Evolutionary conservation across 2,329 filamentous ascomycete species (phyloP).

Genomic region (Laburnicola sp.): DNA sequence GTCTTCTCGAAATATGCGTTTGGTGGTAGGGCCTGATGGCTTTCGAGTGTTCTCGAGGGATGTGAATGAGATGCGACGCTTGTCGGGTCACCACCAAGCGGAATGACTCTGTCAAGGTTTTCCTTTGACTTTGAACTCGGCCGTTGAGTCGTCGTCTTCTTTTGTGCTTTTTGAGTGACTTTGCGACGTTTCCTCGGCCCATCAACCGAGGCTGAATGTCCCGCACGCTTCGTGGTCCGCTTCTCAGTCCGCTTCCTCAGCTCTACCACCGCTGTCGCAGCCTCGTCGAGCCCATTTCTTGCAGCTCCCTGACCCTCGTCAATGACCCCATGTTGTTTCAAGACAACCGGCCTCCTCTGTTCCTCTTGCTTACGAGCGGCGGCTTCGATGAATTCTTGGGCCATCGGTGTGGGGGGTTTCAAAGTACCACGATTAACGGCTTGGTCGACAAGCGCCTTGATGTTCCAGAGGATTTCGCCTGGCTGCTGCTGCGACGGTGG

Average conservation of each 20-base stretch:
- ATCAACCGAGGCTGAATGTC: background rate
- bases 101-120: background rate
- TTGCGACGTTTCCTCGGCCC: background rate
- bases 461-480: background rate
- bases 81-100: background rate
- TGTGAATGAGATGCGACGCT: slow-evolving; percentile 12
- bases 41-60: slow-evolving; percentile 22
- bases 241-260: background rate
- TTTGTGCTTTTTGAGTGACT: background rate
- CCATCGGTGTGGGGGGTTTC: background rate
- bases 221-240: too few relatives aligned
- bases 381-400: background rate
- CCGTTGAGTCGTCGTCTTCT: background rate
- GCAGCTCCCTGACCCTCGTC: too few relatives aligned
- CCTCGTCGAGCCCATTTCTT: too few relatives aligned
- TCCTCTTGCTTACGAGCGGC: too few relatives aligned
- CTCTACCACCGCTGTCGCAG: too few relatives aligned
- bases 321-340: too few relatives aligned
- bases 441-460: background rate
- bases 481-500: slow-evolving; percentile 5
- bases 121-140: background rate
- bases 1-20: slow-evolving; percentile 26
- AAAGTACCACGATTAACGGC: background rate
- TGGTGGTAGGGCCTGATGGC: slow-evolving; percentile 23
- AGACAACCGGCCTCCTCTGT: too few relatives aligned